Base-by-base conservation (phyloP, 805 yeast species). In the Kluyveromyces aestuarii region DNA sequence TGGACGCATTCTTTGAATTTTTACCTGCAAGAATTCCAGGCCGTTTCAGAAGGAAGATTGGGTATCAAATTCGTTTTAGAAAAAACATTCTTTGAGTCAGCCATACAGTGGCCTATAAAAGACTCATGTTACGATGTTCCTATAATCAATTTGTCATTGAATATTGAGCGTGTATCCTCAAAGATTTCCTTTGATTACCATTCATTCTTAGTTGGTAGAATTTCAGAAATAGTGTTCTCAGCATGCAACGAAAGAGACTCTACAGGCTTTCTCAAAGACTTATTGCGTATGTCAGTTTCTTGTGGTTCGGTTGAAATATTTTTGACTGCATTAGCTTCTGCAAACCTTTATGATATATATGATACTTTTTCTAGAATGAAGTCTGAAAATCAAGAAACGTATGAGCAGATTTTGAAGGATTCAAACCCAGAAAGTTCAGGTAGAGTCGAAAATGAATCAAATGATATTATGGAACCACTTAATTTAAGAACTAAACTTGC, bases 101-200 rank as follows among this genome's bases (percentile, higher is more conserved):
- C 82, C 0, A 80, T 89, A 13, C 74, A 78, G 35, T 91, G 96
- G 95, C 77, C 79, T 27, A 59, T 71, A 13, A 68, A 73, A 16
- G 67, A 69, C 4, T 59, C 68, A 6, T 64, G 73, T 27, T 77
- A 71, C 40, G 54, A 72, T 6, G 69, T 83, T 9, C 97, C 98
- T 0, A 63, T 86, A 50, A 82, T 91, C 2, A 73, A 81, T 19
- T 60, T 84, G 2, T 72, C 83, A 0, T 70, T 79, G 4, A 81
- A 83, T 0, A 61, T 88, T 33, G 79, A 71, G 1, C 67, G 72
- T 4, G 56, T 87, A 18, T 79, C 81, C 27, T 57, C 77, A 2
- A 84, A 84, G 57, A 68, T 82, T 5, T 81, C 89, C 0, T 80
- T 91, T 57, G 98, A 93, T 61, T 88, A 81, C 62, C 96, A 91